These are phyloP conservation scores for Pythium myriotylum DNA, from an alignment of 352 stramenopile species.

Conservation along the genomic window DNA sequence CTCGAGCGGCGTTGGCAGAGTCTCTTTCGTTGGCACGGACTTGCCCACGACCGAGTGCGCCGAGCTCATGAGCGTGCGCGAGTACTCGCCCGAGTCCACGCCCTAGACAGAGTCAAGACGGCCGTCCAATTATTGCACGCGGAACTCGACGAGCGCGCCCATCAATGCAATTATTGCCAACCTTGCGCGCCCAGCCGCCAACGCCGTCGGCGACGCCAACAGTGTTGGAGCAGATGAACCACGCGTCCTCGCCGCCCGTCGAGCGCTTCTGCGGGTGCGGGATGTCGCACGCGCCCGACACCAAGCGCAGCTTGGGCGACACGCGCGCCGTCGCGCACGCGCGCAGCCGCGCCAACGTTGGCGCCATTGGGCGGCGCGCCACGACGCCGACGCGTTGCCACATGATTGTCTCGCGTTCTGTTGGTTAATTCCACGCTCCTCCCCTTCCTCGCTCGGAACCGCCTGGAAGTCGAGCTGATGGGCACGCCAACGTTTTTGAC, in stretches of 20 bases:
- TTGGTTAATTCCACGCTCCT: slow-evolving; percentile 5
- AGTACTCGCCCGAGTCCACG: slow-evolving; percentile 89
- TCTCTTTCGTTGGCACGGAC: slow-evolving; percentile 20
- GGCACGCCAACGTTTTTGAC: no score
- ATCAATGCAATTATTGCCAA: slow-evolving; percentile 24
- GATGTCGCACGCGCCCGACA: slow-evolving; percentile 72
- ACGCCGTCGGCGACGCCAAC: slow-evolving; percentile 88
- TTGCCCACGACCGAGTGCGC: slow-evolving; percentile 35
- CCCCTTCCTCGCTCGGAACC: background rate
- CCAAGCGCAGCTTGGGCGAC: slow-evolving; percentile 40
- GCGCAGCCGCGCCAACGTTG: slow-evolving; percentile 4
- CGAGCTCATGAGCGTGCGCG: slow-evolving; percentile 76
- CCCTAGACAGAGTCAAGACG: slow-evolving; percentile 36
- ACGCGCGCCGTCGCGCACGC: slow-evolving; percentile 32
- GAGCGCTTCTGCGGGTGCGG: slow-evolving; percentile 84
- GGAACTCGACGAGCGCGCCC: background rate
- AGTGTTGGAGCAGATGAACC: slow-evolving; percentile 76
- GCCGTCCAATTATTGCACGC: background rate
- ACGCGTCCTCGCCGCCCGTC: slow-evolving; percentile 85
- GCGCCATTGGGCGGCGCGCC: slow-evolving; percentile 8
- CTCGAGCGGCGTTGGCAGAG: slow-evolving; percentile 57
- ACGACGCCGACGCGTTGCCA: slow-evolving; percentile 4
- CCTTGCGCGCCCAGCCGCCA: slow-evolving; percentile 85
- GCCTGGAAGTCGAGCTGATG: no score
- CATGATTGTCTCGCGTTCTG: slow-evolving; percentile 5